A percentile compares a stretch with the other conserved stretches of the same genome.
phyloP scores from a whole-genome alignment of 257 asterid genomes.

The Lithospermum erythrorhizon region DNA sequence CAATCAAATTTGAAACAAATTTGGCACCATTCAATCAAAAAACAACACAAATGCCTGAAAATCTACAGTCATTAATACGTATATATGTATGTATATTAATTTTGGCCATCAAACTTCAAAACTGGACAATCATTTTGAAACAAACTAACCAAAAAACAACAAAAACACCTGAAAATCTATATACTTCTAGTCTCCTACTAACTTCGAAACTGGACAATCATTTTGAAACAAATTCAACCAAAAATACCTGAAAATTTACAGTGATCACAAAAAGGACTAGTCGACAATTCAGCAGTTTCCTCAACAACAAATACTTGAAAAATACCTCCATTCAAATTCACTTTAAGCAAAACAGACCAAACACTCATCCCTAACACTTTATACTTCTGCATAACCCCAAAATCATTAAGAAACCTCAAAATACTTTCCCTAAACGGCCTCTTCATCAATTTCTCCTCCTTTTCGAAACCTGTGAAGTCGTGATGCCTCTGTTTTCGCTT shows the following conservation, averaged over 20 bases:
- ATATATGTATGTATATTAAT: too few species aligned
- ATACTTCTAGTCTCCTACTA: too few species aligned
- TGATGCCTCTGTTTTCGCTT: not conserved
- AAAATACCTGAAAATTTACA: conserved; percentile 51
- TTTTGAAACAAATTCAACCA: too few species aligned
- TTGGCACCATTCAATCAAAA: not conserved
- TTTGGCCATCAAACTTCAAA: too few species aligned
- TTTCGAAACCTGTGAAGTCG: not conserved
- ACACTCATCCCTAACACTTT: conserved; percentile 35
- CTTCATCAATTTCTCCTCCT: not conserved
- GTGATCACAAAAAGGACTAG: conserved; percentile 46
- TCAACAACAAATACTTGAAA: conserved; percentile 52
- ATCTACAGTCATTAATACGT: too few species aligned
- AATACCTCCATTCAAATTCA: conserved; percentile 25
- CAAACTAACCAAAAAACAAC: too few species aligned
- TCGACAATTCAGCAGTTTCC: conserved; percentile 45
- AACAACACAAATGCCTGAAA: not conserved
- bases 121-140: not conserved
- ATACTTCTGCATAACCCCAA: conserved; percentile 34
- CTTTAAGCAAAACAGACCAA: conserved; percentile 41
- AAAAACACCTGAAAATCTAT: too few species aligned
- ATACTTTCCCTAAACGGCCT: conserved; percentile 54
- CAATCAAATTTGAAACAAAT: too few species aligned
- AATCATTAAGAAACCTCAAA: conserved; percentile 38
- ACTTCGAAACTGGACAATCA: too few species aligned